Conservation (phyloP, 495 filamentous ascomycete species). For the Copromyces sp. region DNA sequence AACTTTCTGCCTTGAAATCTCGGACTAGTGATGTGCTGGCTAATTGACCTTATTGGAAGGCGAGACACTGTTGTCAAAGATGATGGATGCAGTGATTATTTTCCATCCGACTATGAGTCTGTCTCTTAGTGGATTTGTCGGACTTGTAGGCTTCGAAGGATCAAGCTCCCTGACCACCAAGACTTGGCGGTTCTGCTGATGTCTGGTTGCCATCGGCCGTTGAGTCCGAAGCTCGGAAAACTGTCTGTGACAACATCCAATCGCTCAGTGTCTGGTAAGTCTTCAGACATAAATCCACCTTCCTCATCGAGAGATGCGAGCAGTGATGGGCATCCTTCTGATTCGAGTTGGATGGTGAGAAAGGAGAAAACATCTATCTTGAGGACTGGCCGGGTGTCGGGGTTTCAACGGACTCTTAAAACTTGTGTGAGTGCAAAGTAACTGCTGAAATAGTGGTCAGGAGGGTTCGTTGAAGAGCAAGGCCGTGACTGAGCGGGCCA, state of each 20-base stretch:
- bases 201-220: neutral
- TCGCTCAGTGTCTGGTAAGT: neutral
- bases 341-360: neutral
- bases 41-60: too few species aligned
- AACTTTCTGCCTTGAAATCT: neutral
- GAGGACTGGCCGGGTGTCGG: too few species aligned
- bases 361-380: neutral
- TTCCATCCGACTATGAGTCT: neutral
- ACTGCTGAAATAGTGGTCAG: too few species aligned
- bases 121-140: neutral
- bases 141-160: neutral
- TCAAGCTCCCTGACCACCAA: neutral
- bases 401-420: too few species aligned
- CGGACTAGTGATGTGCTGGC: neutral
- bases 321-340: neutral
- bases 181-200: neutral
- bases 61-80: neutral
- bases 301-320: neutral
- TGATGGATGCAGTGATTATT: neutral
- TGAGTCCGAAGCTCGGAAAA: neutral
- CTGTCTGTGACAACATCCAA: neutral
- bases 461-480: too few species aligned
- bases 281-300: neutral
- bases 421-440: too few species aligned
- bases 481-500: too few species aligned